These are phyloP conservation scores for Cladosporium sp. DNA, from an alignment of 2,329 filamentous ascomycete genomes.

Conservation along the genomic window DNA sequence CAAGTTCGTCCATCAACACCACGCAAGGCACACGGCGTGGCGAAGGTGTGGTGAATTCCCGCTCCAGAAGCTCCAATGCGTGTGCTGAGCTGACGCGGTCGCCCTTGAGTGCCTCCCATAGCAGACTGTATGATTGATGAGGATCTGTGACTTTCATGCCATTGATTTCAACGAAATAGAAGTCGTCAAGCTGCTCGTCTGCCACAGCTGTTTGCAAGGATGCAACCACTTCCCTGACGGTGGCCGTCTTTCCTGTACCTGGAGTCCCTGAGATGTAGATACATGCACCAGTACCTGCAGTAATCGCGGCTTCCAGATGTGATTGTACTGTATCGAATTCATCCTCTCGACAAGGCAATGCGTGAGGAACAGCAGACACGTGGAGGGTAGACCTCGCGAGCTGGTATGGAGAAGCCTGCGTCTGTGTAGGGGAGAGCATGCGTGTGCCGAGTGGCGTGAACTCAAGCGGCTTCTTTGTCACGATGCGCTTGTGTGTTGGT, in stretches of 20 bases:
- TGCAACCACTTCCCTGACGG: slow-evolving; percentile 89
- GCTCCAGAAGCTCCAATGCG: slow-evolving; percentile 83
- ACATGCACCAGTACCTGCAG: slow-evolving; percentile 87
- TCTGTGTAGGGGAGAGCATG: slow-evolving; percentile 68
- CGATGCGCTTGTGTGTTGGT: slow-evolving; percentile 63
- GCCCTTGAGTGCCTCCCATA: slow-evolving; percentile 94
- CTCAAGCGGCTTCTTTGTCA: slow-evolving; percentile 83
- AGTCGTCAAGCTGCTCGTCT: slow-evolving; percentile 91
- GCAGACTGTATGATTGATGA: slow-evolving; percentile 87
- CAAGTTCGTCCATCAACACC: slow-evolving; percentile 96
- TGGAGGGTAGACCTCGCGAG: slow-evolving; percentile 84
- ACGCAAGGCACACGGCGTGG: slow-evolving; percentile 91
- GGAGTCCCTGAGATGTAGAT: slow-evolving; percentile 99
- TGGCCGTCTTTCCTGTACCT: slow-evolving; percentile 95
- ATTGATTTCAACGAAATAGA: slow-evolving; percentile 99
- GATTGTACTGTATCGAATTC: slow-evolving; percentile 93
- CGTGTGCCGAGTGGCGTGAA: slow-evolving; percentile 95
- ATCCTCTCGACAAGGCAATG: slow-evolving; percentile 83
- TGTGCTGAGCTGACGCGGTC: slow-evolving; percentile 90
- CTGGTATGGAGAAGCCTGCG: slow-evolving; percentile 83
- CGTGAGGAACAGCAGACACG: slow-evolving; percentile 86
- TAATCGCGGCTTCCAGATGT: slow-evolving; percentile 90
- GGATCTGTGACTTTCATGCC: slow-evolving; percentile 99
- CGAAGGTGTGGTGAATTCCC: slow-evolving; percentile 88
- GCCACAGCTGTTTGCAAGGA: slow-evolving; percentile 83